These are phyloP conservation scores for Microglena sp. DNA, from an alignment of 139 green algal species.

Conservation along the genomic window DNA sequence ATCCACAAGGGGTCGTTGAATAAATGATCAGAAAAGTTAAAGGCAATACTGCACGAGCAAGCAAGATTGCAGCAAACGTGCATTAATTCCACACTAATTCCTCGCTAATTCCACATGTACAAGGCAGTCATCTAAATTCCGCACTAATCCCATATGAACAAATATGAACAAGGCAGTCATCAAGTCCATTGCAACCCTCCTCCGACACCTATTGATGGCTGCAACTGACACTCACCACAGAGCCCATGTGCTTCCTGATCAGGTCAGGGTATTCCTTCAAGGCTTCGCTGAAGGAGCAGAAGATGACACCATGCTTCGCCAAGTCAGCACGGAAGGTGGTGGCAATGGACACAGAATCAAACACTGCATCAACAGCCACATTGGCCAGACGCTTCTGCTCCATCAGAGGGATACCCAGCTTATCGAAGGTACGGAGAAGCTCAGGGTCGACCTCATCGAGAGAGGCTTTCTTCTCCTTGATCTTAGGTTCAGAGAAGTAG, in stretches of 20 bases:
- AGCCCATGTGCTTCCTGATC: conserved; percentile 83
- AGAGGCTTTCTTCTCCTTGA: conserved; percentile 71
- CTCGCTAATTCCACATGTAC: too few relatives aligned
- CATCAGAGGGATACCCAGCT: conserved; percentile 93
- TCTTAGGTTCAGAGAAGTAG: conserved; percentile 96
- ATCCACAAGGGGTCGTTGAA: too few relatives aligned
- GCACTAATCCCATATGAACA: too few relatives aligned
- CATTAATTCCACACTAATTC: too few relatives aligned
- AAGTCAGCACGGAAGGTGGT: conserved; percentile 96
- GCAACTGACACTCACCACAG: conserved; percentile 55
- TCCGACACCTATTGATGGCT: too few relatives aligned
- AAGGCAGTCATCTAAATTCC: too few relatives aligned
- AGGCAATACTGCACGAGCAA: too few relatives aligned
- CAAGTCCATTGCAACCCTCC: too few relatives aligned
- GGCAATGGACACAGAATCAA: conserved; percentile 96
- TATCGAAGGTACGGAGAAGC: conserved; percentile 91
- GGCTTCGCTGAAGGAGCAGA: conserved; percentile 93
- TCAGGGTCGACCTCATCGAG: conserved; percentile 96
- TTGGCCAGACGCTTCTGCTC: conserved; percentile 98
- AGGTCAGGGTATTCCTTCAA: conserved; percentile 93
- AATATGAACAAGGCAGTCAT: too few relatives aligned
- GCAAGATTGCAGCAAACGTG: too few relatives aligned
- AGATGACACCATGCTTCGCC: conserved; percentile 89
- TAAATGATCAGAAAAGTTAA: too few relatives aligned
- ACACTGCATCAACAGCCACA: conserved; percentile 96